A percentile compares a stretch with the other conserved stretches of the same genome.
Evolutionary conservation across 2,329 filamentous ascomycete species (phyloP).

Genomic region (Chaetomiaceae sp.): DNA sequence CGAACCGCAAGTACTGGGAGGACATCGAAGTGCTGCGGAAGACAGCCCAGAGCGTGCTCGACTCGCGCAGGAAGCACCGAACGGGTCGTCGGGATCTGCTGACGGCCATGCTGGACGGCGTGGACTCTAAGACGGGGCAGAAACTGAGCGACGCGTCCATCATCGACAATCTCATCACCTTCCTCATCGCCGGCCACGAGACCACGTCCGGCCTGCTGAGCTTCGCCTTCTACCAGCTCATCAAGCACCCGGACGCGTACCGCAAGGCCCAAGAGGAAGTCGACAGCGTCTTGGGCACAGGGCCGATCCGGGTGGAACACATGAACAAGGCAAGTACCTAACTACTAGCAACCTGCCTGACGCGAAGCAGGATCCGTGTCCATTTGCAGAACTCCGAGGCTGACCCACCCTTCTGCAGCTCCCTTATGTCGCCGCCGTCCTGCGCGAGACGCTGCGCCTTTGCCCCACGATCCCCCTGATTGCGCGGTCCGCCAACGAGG

Average conservation of each 20-base stretch:
- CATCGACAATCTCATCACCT: conserved; percentile 65
- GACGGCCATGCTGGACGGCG: conserved; percentile 61
- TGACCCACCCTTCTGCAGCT: conserved; percentile 7
- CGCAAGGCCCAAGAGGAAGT: conserved; percentile 61
- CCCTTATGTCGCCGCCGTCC: conserved; percentile 57
- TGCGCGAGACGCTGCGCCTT: conserved; percentile 61
- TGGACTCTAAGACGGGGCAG: conserved; percentile 61
- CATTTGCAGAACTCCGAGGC: too few relatives aligned
- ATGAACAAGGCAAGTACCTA: conserved; percentile 47
- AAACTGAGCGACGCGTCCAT: conserved; percentile 58
- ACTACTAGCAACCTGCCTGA: too few relatives aligned
- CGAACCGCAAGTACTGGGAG: conserved; percentile 44
- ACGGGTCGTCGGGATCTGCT: conserved; percentile 59
- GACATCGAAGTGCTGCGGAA: conserved; percentile 51
- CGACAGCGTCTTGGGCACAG: conserved; percentile 55
- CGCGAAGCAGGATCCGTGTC: too few relatives aligned
- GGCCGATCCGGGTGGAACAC: conserved; percentile 53
- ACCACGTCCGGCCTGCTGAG: conserved; percentile 63
- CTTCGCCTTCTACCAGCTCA: conserved; percentile 58
- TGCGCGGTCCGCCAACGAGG: conserved; percentile 46
- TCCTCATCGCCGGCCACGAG: conserved; percentile 65
- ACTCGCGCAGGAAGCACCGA: conserved; percentile 49
- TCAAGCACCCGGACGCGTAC: conserved; percentile 56
- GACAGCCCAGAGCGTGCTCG: conserved; percentile 54
- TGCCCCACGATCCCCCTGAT: conserved; percentile 55